Evolutionary conservation across 2,329 filamentous ascomycete species (phyloP), one percentile per base, ranked within the genome.

Genomic region (Ceratocystis alfenasii): DNA sequence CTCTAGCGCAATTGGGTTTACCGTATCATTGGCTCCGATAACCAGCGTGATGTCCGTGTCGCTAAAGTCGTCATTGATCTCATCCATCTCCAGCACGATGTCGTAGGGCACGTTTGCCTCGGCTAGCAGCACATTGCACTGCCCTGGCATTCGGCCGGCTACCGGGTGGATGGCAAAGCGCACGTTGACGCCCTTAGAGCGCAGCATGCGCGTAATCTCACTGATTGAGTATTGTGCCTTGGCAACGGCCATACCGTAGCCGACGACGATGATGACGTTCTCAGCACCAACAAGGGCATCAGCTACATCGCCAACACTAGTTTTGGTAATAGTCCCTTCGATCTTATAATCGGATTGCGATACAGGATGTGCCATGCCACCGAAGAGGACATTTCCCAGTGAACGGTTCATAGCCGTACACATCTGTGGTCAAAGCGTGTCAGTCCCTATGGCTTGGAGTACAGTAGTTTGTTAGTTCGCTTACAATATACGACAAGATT

Each of bases 11-110:
- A 93, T 93, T 0, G 91, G 91, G 72, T 96, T 95, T 46, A 95
- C 91, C 0, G 91, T 95, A 71, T 96, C 91, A 71, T 96, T 95
- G 7, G 91, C 91, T 2, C 91, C 91, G 72, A 95, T 95, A 0
- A 95, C 90, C 2, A 95, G 82, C 0, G 89, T 91, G 8, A 95
- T 79, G 71, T 95, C 91, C 0, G 91, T 95, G 33, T 94, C 88
- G 5, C 80, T 75, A 74, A 95, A 96, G 72, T 95, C 90, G 69
- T 95, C 90, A 74, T 95, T 96, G 77, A 95, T 95, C 78, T 96
- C 91, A 71, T 95, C 91, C 90, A 95, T 95, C 76, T 96, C 90
- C 59, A 95, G 81, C 33, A 95, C 90, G 66, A 95, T 93, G 71
- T 96, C 91, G 72, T 95, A 95, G 2, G 90, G 90, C 36, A 95